Evolutionary conservation across 2,329 filamentous ascomycete genomes (phyloP), one percentile per base, ranked within the genome.

Genomic region (Emmonsiellopsis sp.): DNA sequence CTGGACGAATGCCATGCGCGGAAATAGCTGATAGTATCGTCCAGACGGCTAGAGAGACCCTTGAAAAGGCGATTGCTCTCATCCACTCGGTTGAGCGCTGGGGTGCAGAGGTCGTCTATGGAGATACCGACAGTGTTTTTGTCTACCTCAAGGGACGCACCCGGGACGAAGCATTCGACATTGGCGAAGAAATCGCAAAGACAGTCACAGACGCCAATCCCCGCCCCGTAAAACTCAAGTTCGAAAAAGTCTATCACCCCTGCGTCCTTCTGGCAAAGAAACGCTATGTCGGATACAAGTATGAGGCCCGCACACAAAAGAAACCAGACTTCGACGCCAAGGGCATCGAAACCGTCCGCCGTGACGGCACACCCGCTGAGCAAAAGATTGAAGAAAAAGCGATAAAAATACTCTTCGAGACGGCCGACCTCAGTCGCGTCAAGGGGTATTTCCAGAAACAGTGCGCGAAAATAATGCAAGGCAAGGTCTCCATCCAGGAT

Each of bases 11-110:
- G 93, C 93, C 93, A 0, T 98, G 93, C 68, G 89, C 90, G 1
- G 93, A 98, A 69, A 95, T 98, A 58, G 93, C 93, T 7, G 93
- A 98, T 72, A 95, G 89, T 69, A 98, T 98, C 63, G 93, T 98
- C 0, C 92, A 98, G 68, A 95, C 92, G 0, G 93, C 87, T 0
- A 83, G 93, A 10, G 93, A 98, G 70, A 98, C 92, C 0, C 80
- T 98, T 0, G 93, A 98, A 69, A 89, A 89, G 56, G 88, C 93
- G 2, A 95, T 97, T 58, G 89, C 90, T 0, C 78, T 91, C 54
- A 97, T 98, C 38, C 93, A 98, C 64, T 89, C 89, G 0, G 84
- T 91, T 10, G 80, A 85, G 58, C 80, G 81, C 57, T 98, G 94
- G 94, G 86, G 85, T 8, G 93, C 93, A 1, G 93, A 98, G 70